Evolutionary conservation across 2,329 filamentous ascomycete genomes (phyloP), one percentile per base, ranked within the genome.

Genomic region (Dactylonectria macrodidyma): DNA sequence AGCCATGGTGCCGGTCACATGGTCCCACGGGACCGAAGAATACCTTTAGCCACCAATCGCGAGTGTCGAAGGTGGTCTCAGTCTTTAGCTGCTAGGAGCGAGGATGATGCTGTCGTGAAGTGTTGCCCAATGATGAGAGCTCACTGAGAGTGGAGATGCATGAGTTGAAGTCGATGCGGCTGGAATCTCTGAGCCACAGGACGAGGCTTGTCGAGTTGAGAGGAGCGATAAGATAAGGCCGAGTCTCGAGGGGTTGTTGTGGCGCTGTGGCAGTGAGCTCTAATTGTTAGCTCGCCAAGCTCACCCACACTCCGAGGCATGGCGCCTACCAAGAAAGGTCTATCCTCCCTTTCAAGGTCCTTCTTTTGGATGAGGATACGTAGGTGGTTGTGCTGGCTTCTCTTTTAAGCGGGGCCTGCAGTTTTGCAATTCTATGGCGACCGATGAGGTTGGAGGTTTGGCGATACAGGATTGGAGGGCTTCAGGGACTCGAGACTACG

Each of bases 1-100:
- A 66, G 77, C 76, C 72, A 72, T 75, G 63, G 65, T 59, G 65
- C 51, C 30, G 65, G 58, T 72, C 52, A 73, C 75, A 77, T 76
- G 67, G 46, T 72, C 64, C 48, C 52, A 38, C 22, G 41, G 47
- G 30, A n/a, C 47, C 54, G 26, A 19, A 12, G 3, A 16, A 57
- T 9, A 24, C 47, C 12, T 26, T 59, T 41, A 55, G n/a, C 19
- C 12, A 11, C 16, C 22, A 41, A 47, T 22, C 10, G 46, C 34
- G 5, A 33, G 26, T 16, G 22, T 46, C 26, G 38, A 10, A 16
- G 24, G 14, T 47, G 8, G 22, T n/a, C 10, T 9, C 30, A n/a
- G 36, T 10, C 38, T 7, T 11, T 34, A 33, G 58, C 38, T 30
- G 46, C 33, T 19, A 41, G 19, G 65, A 44, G 63, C 38, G 59